These are phyloP conservation scores for Colletotrichum tropicale DNA, from an alignment of 2,329 filamentous ascomycete genomes.

Conservation along the genomic window DNA sequence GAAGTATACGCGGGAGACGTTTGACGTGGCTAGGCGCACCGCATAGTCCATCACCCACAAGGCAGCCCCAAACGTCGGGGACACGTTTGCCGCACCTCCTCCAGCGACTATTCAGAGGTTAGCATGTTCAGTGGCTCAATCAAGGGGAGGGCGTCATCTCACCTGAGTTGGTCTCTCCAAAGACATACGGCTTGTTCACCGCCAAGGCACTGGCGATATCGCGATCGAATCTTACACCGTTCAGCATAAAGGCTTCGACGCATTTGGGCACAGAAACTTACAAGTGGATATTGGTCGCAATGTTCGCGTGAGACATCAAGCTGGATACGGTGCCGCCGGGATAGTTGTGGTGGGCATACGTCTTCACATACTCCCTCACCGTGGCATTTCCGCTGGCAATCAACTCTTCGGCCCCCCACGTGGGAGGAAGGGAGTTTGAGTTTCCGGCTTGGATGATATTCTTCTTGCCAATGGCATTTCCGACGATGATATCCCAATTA, in stretches of 20 bases:
- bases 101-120: background rate
- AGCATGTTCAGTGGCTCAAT: background rate
- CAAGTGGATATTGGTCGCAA: constrained; percentile 34
- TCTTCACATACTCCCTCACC: constrained; percentile 40
- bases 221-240: constrained; percentile 38
- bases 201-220: constrained; percentile 43
- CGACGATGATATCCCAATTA: constrained; percentile 39
- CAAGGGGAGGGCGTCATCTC: background rate
- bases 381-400: constrained; percentile 40
- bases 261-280: background rate
- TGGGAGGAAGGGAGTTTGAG: constrained; percentile 38
- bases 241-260: background rate
- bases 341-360: constrained; percentile 54
- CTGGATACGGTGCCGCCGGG: constrained; percentile 44
- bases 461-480: constrained; percentile 34
- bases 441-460: constrained; percentile 45
- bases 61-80: constrained; percentile 41
- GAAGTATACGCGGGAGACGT: constrained; percentile 41
- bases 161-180: constrained; percentile 57
- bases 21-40: background rate
- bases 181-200: constrained; percentile 47
- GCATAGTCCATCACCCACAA: constrained; percentile 45
- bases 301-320: constrained; percentile 49
- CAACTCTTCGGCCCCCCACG: constrained; percentile 42
- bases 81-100: constrained; percentile 10